Conservation (phyloP, 2,329 filamentous ascomycete species). For the Paraphaeosphaeria sporulosa region DNA sequence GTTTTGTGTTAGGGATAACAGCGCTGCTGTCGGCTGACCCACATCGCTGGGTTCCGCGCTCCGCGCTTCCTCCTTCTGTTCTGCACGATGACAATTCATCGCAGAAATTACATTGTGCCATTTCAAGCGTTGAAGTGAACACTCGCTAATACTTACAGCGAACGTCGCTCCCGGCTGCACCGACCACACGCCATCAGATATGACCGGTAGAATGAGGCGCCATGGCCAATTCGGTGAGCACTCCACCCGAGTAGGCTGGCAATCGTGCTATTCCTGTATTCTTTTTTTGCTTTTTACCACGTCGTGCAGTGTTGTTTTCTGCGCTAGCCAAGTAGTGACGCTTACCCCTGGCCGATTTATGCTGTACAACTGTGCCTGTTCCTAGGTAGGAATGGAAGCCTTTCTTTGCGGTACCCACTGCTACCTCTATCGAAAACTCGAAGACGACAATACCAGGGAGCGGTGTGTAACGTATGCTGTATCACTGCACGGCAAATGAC, state of each 20-base stretch:
- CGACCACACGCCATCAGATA: background rate
- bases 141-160: background rate
- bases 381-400: slow-evolving; percentile 5
- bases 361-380: background rate
- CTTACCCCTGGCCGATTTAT: slow-evolving; percentile 5
- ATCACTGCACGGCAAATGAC: background rate
- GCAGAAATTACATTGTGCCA: background rate
- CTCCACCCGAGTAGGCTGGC: background rate
- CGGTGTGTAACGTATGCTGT: background rate
- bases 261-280: background rate
- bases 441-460: background rate
- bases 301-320: background rate
- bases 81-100: background rate
- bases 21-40: background rate
- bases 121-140: background rate
- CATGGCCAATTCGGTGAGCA: background rate
- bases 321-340: background rate
- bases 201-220: background rate
- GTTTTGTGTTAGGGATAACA: background rate
- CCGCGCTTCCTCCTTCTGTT: background rate
- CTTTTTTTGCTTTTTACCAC: background rate
- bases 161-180: background rate
- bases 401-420: slow-evolving; percentile 1
- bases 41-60: background rate
- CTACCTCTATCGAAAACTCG: background rate